These are phyloP conservation scores for Avena sativa DNA, from an alignment of 176 grass and related monocot genomes.

Conservation along the genomic window DNA sequence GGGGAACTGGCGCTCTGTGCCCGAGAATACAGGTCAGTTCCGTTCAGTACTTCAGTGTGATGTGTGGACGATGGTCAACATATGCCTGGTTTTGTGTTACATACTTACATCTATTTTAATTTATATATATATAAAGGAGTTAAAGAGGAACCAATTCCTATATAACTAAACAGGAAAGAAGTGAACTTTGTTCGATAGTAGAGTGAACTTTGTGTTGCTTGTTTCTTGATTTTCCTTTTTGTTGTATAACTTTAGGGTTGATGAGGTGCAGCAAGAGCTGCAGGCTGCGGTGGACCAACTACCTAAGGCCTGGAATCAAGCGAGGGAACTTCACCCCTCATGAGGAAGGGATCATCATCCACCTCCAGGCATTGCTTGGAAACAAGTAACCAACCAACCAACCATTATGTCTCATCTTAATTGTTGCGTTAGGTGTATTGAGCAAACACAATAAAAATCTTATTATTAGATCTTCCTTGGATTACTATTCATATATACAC, in stretches of 20 bases:
- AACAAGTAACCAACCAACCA: conserved; percentile 59
- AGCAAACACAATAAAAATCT: not conserved
- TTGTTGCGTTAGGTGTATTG: not conserved
- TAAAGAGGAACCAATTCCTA: too few species aligned
- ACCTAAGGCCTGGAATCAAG: conserved; percentile 55
- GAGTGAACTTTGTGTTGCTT: not conserved
- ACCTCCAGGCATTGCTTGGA: conserved; percentile 63
- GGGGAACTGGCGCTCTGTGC: conserved; percentile 62
- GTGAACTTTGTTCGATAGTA: too few species aligned
- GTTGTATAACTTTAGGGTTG: conserved; percentile 41
- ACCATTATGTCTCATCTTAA: not conserved
- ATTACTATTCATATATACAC: not conserved
- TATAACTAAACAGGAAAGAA: too few species aligned
- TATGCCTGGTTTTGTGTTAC: too few species aligned
- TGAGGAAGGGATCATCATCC: conserved; percentile 70
- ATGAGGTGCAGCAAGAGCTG: conserved; percentile 74
- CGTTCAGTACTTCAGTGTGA: too few species aligned
- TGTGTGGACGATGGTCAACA: not conserved
- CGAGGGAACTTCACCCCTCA: conserved; percentile 61
- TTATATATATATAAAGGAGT: too few species aligned
- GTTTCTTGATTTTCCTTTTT: not conserved
- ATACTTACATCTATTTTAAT: too few species aligned
- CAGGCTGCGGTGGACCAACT: conserved; percentile 63
- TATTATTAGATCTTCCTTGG: not conserved
- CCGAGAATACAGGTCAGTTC: conserved; percentile 52